Base-by-base conservation (phyloP, 306 rosid genomes). In the Cucumis melo region DNA sequence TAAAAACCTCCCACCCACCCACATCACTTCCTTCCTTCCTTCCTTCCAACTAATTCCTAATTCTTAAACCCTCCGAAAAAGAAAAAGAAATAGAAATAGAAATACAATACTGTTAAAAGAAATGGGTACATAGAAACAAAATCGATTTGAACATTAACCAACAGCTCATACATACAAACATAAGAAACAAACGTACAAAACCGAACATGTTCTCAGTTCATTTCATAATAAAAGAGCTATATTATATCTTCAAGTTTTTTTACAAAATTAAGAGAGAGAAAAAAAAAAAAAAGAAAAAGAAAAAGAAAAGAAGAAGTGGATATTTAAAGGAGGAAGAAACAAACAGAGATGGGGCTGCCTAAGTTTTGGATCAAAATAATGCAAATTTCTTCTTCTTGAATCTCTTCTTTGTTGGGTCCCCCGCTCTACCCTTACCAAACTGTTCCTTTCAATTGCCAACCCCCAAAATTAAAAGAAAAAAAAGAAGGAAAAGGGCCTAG, bases 401-500 rank as follows among this genome's bases (percentile, higher is more conserved):
- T 44, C 14, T 51, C 21, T 42, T 50, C 55, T 3, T 17, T 51
- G 48, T 29, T 56, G 77, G 77, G 77, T 53, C 64, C 80, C 88
- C 78, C 32, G 9, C 19, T 38, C 23, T 34, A 27, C 46, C 34
- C 32, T 66, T 21, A 67, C 75, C 75, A 23, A 70, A 70, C 56
- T 70, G 34, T 38, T 65, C 29, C 51, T 65, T 65, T 39, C 50
- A 15, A 19, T 20, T 65, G 73, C 73, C 32, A 36, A 65, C 16
- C 10, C 16, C 55, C 74, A 44, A 42, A 42, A 42, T 0, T 11
- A 8, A 36, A 38, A 10, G 0, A 8, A 64, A 36, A 64, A 7
- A 15, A 9, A 34, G 36, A 13, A 16, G 38, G 13, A 88, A 91
- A 91, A 89, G 97, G 84, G 72, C 86, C 89, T 60, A 42, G 70